Percentiles rank a stretch among this genome's conserved stretches.
phyloP scores from a whole-genome alignment of 2,329 filamentous ascomycete genomes.

The Alternaria sp. region DNA sequence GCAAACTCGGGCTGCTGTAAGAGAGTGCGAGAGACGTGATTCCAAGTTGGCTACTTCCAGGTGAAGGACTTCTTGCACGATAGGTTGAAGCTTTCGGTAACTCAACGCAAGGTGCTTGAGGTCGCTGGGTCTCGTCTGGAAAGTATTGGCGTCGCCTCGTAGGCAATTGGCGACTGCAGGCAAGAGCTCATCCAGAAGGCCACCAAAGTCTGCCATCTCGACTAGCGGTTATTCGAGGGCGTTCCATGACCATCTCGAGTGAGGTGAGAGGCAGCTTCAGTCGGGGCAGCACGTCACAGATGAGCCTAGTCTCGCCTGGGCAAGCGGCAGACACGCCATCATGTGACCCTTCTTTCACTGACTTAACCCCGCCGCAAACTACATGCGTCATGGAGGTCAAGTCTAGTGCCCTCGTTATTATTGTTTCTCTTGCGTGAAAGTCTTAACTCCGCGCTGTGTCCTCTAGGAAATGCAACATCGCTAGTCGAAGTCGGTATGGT shows the following conservation, averaged over 20 bases:
- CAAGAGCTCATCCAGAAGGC: not conserved
- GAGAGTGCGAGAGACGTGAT: not conserved
- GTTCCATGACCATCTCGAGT: not conserved
- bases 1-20: not conserved
- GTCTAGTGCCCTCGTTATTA: too few species aligned
- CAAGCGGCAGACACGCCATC: conserved; percentile 1
- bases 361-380: too few species aligned
- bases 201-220: not conserved
- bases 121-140: not conserved
- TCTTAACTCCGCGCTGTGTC: too few species aligned
- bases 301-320: conserved; percentile 3
- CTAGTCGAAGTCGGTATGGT: too few species aligned
- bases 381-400: too few species aligned
- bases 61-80: not conserved
- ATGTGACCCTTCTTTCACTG: conserved; percentile 1
- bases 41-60: not conserved
- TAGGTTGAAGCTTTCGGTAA: not conserved
- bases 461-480: too few species aligned
- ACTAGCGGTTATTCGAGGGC: not conserved
- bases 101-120: not conserved
- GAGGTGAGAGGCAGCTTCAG: not conserved
- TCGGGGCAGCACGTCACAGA: not conserved
- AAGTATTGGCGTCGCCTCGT: not conserved
- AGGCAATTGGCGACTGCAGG: not conserved
- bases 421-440: too few species aligned